Base-by-base conservation (phyloP, 768 basidiomycete species). In the Boletus insuetus region DNA sequence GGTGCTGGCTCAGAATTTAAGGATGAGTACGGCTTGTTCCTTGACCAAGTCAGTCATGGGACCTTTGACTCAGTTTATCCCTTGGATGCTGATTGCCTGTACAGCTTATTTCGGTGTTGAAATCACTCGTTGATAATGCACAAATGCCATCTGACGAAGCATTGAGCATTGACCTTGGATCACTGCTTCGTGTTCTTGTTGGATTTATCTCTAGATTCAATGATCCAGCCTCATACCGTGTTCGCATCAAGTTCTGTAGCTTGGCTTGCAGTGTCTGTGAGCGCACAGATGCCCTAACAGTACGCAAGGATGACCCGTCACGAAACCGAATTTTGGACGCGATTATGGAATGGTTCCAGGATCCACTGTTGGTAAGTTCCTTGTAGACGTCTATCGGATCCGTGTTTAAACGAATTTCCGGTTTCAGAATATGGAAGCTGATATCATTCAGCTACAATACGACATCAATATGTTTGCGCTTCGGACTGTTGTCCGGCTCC, bases 381-480 rank as follows among this genome's bases (percentile, higher is more conserved):
- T 35, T 31, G 1, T 14, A 19, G 42, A 40, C 47, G 43, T 51
- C 40, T 51, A 20, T 40, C 2, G 38, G 38, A 29, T 29, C 54
- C 10, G 4, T 50, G 19, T 42, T 46, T 49, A 38, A 55, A 62
- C 19, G 19, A 34, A 32, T 38, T 14, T 14, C 14, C 14, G 19
- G 46, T 49, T 46, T 46, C 52, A 81, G 76, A 67, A 69, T 2
- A 59, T 67, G 40, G 76, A 79, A 20, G 68, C 65, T 6, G 77
- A 78, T 40, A 59, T 62, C 8, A 64, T 71, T 14, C 66, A 69
- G 3, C 58, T 75, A n/a, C 78, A 80, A 46, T 75, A 75, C 10
- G 92, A 95, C 20, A 75, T 94, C 24, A 93, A 93, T 56, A 73
- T 85, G 53, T 82, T 84, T 2, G 85, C 86, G 58, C 74, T 95